Conservation (phyloP, 2,329 filamentous ascomycete species). For the Calonectria pseudoturangicola region DNA sequence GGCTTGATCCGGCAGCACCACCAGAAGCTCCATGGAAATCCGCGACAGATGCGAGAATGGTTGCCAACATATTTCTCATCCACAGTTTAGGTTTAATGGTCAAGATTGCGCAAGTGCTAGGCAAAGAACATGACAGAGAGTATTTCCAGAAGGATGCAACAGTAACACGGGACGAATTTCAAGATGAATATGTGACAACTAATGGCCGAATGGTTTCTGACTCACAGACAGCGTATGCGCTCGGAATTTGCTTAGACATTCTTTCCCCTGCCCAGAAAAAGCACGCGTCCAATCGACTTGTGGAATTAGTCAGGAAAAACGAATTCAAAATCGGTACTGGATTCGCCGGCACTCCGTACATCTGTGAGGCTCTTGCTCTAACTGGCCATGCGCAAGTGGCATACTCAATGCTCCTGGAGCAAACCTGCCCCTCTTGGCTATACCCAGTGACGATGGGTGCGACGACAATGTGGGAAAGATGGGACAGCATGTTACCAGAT, state of each 20-base stretch:
- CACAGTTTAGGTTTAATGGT: slow-evolving; percentile 62
- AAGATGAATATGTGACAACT: slow-evolving; percentile 39
- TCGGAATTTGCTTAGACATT: slow-evolving; percentile 42
- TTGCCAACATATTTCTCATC: slow-evolving; percentile 67
- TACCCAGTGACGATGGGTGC: slow-evolving; percentile 62
- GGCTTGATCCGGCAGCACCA: slow-evolving; percentile 67
- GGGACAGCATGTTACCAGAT: slow-evolving; percentile 61
- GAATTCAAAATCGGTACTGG: slow-evolving; percentile 45
- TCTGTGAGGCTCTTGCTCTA: slow-evolving; percentile 27
- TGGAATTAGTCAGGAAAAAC: slow-evolving; percentile 36
- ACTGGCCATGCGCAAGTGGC: slow-evolving; percentile 33
- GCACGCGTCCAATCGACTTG: slow-evolving; percentile 21
- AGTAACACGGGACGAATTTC: slow-evolving; percentile 43
- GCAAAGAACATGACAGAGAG: slow-evolving; percentile 43
- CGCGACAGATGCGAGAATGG: slow-evolving; percentile 62
- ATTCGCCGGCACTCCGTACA: slow-evolving; percentile 62
- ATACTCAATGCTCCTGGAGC: slow-evolving; percentile 61
- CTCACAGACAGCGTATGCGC: slow-evolving; percentile 40
- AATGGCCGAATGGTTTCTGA: slow-evolving; percentile 37
- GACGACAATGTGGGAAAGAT: slow-evolving; percentile 64
- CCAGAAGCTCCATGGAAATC: slow-evolving; percentile 60
- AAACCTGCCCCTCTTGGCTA: slow-evolving; percentile 58
- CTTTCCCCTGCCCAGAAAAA: slow-evolving; percentile 21
- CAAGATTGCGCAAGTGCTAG: slow-evolving; percentile 58
- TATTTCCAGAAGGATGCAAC: neutral